These are phyloP conservation scores for Ustilago bromivora DNA, from an alignment of 1,284 basidiomycete genomes.

Conservation along the genomic window DNA sequence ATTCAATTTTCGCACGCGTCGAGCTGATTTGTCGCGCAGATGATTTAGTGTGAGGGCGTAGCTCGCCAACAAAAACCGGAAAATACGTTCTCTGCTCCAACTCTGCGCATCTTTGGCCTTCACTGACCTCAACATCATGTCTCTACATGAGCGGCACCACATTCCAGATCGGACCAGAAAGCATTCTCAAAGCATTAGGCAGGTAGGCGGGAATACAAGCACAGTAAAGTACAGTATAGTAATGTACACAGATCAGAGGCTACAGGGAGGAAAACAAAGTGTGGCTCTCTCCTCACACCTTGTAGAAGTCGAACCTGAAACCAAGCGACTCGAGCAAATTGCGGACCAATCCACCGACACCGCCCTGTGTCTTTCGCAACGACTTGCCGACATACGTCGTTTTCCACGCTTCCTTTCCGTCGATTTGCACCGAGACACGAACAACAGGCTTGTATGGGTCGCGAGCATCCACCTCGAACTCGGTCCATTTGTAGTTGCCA, in stretches of 20 bases:
- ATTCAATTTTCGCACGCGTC: conserved; percentile 4
- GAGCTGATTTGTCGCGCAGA: conserved; percentile 1
- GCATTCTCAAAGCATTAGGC: conserved; percentile 5
- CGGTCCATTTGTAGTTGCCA: conserved; percentile 72
- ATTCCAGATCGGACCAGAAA: neutral
- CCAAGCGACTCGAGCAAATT: conserved; percentile 66
- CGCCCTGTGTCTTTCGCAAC: conserved; percentile 55
- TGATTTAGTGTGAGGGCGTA: neutral
- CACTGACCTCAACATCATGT: neutral
- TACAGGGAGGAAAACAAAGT: neutral
- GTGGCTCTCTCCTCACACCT: conserved; percentile 18
- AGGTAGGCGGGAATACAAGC: conserved; percentile 18
- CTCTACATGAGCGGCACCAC: too few species aligned
- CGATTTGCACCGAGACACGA: conserved; percentile 73
- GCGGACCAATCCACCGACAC: conserved; percentile 66
- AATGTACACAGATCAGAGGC: neutral
- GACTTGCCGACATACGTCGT: conserved; percentile 67
- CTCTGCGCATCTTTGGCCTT: neutral
- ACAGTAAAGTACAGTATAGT: neutral
- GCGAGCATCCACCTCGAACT: conserved; percentile 80
- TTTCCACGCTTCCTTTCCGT: conserved; percentile 77
- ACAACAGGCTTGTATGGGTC: conserved; percentile 75
- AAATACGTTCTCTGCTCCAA: too few species aligned
- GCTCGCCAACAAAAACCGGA: neutral
- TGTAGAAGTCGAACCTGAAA: conserved; percentile 58